Evolutionary conservation across 441 rosid species (phyloP).

Genomic region (Gossypium davidsonii): DNA sequence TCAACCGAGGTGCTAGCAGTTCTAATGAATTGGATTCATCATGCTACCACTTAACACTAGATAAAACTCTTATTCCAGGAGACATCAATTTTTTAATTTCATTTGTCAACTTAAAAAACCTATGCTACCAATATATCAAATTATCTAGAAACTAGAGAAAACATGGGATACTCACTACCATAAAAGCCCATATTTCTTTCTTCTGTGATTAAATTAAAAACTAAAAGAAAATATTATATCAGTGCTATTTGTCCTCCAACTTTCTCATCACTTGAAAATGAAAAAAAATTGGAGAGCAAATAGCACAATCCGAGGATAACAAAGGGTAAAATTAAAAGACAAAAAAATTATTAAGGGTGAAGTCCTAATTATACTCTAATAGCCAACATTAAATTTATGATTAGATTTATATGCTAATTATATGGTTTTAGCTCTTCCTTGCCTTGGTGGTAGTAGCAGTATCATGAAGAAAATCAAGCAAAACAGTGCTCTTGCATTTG

Average conservation of each 20-base stretch:
- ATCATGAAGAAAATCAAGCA: constrained; percentile 81
- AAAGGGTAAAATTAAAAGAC: background rate
- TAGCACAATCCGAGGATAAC: constrained; percentile 43
- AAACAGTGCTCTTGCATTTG: constrained; percentile 90
- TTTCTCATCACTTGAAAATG: background rate
- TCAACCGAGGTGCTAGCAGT: too few relatives aligned
- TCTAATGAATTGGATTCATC: too few relatives aligned
- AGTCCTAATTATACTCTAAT: constrained; percentile 21
- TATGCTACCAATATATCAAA: too few relatives aligned
- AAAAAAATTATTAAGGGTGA: constrained; percentile 7
- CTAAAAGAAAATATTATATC: background rate
- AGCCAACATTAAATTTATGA: constrained; percentile 7
- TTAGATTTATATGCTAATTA: background rate
- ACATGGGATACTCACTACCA: constrained; percentile 18
- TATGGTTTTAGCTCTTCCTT: constrained; percentile 32
- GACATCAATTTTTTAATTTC: too few relatives aligned
- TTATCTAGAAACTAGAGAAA: background rate
- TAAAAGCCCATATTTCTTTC: constrained; percentile 29
- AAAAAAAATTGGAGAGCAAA: constrained; percentile 48
- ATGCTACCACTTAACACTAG: too few relatives aligned
- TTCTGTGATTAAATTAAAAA: constrained; percentile 16
- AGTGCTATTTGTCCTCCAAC: constrained; percentile 54
- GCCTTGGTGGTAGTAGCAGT: constrained; percentile 27
- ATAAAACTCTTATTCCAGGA: too few relatives aligned
- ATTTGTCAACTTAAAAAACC: too few relatives aligned